A percentile compares a stretch with the other conserved stretches of the same genome.
These are phyloP conservation scores for Poa annua DNA, from an alignment of 176 grass and related monocot genomes.

Conservation along the genomic window DNA sequence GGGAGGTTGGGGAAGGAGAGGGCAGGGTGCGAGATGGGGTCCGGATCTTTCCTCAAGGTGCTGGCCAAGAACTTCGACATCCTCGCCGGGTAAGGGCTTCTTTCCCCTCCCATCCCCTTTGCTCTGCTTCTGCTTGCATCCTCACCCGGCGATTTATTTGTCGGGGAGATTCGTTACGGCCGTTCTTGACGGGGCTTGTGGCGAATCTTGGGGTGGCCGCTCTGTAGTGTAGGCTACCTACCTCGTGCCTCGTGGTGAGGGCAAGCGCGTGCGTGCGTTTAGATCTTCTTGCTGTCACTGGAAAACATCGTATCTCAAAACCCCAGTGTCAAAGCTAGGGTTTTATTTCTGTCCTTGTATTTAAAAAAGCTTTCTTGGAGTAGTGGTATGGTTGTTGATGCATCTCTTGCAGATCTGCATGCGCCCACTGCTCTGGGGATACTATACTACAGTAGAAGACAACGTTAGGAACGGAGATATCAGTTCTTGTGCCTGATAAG, in stretches of 20 bases:
- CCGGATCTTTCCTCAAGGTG: slow-evolving; percentile 93
- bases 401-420: background rate
- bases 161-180: background rate
- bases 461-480: background rate
- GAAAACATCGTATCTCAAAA: background rate
- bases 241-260: background rate
- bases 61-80: slow-evolving; percentile 86
- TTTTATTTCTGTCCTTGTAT: background rate
- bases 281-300: too few species aligned
- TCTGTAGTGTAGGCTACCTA: background rate
- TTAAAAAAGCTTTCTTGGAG: background rate
- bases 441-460: too few species aligned
- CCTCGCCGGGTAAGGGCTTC: slow-evolving; percentile 67
- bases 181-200: background rate
- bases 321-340: background rate
- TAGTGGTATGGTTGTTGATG: background rate
- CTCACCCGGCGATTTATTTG: background rate
- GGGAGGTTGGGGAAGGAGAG: background rate
- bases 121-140: background rate
- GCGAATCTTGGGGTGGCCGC: slow-evolving; percentile 21
- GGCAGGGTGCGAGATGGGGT: slow-evolving; percentile 56
- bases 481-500: background rate
- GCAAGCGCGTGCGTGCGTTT: background rate
- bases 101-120: background rate
- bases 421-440: background rate